These are phyloP conservation scores for Beauveria rudraprayagi DNA, from an alignment of 2,329 filamentous ascomycete genomes.

Conservation along the genomic window DNA sequence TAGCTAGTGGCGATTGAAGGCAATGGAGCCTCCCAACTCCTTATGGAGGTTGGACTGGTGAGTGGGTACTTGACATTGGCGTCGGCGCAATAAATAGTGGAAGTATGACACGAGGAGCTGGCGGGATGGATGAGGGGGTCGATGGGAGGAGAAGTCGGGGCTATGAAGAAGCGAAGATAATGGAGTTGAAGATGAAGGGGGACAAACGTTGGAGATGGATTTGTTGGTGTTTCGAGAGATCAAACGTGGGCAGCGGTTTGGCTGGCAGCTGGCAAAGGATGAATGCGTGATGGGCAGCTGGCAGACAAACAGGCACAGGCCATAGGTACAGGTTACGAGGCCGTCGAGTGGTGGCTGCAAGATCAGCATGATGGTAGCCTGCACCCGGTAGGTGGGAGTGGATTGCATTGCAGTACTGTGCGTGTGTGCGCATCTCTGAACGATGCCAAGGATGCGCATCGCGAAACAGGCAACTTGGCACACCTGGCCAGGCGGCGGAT, in stretches of 20 bases:
- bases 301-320: not conserved
- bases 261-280: not conserved
- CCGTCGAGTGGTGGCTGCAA: too few species aligned
- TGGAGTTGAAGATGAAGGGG: too few species aligned
- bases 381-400: not conserved
- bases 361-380: not conserved
- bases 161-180: not conserved
- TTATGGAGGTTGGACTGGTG: too few species aligned
- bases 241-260: not conserved
- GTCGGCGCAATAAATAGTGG: constrained; percentile 1
- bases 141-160: not conserved
- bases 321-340: too few species aligned
- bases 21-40: too few species aligned
- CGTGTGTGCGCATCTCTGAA: too few species aligned
- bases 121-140: not conserved
- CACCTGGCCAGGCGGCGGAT: not conserved
- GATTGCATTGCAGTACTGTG: too few species aligned
- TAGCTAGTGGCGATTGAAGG: not conserved
- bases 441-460: too few species aligned
- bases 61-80: not conserved
- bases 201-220: not conserved
- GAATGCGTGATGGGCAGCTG: not conserved
- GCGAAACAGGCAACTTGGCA: not conserved
- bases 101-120: not conserved
- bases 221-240: not conserved